Conservation (phyloP, 306 rosid genomes). For the Datisca glomerata region DNA sequence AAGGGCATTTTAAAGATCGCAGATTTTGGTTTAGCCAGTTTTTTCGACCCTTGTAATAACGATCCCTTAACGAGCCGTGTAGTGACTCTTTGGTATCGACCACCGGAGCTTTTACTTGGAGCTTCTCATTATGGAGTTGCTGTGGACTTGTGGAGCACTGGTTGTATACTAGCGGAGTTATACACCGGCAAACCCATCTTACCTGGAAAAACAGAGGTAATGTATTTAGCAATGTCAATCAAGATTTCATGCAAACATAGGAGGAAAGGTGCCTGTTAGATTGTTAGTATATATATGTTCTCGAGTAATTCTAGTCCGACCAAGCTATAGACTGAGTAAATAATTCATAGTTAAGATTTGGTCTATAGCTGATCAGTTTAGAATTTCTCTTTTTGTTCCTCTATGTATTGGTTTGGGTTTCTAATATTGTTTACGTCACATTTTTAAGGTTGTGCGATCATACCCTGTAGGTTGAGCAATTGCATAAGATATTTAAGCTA, state of each 20-base stretch:
- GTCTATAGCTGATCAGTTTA: no score
- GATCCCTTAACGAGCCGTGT: conserved; percentile 81
- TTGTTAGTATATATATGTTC: no score
- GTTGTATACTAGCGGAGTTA: conserved; percentile 92
- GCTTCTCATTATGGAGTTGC: conserved; percentile 81
- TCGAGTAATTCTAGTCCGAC: no score
- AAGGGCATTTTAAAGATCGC: conserved; percentile 83
- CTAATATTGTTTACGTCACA: neutral
- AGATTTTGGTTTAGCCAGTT: conserved; percentile 89
- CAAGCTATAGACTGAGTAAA: no score
- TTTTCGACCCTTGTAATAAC: conserved; percentile 47
- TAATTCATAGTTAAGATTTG: no score
- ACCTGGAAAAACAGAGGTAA: conserved; percentile 96
- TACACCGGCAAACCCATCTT: conserved; percentile 79
- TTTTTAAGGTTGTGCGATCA: neutral
- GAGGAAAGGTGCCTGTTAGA: no score
- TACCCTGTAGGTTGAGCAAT: conserved; percentile 70
- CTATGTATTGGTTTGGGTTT: no score
- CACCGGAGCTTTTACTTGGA: conserved; percentile 95
- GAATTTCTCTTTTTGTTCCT: no score
- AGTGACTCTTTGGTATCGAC: conserved; percentile 94
- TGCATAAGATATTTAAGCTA: conserved; percentile 89
- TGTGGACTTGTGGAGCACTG: conserved; percentile 91
- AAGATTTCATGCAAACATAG: no score
- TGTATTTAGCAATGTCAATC: neutral